These are phyloP conservation scores for Alternaria sp. DNA, from an alignment of 2,329 filamentous ascomycete genomes.

Conservation along the genomic window DNA sequence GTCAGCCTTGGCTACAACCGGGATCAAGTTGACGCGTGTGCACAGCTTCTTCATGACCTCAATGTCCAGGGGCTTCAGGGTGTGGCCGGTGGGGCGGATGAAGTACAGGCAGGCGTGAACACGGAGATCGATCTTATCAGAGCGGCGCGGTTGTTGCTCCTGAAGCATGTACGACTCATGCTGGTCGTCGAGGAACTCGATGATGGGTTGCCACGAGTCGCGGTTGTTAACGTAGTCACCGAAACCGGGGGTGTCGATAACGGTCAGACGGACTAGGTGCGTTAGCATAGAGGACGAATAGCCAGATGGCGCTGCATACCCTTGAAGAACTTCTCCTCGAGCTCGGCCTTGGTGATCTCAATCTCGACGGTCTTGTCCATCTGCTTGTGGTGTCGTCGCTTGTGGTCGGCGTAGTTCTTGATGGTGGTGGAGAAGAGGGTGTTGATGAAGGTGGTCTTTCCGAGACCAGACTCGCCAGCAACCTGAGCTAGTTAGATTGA, in stretches of 20 bases:
- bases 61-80: conserved; percentile 96
- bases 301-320: conserved; percentile 60
- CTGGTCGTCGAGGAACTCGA: conserved; percentile 99
- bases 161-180: conserved; percentile 99
- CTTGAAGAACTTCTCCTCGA: conserved; percentile 99
- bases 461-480: conserved; percentile 95
- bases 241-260: conserved; percentile 98
- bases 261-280: conserved; percentile 84
- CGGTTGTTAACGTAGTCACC: conserved; percentile 99
- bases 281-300: conserved; percentile 25
- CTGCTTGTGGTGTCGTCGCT: conserved; percentile 98
- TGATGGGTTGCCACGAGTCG: conserved; percentile 99
- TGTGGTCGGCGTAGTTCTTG: conserved; percentile 99
- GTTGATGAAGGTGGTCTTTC: conserved; percentile 99
- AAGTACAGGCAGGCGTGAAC: conserved; percentile 99
- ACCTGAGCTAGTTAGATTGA: conserved; percentile 65
- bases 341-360: conserved; percentile 98
- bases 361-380: conserved; percentile 99
- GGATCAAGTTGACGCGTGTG: conserved; percentile 97
- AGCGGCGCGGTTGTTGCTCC: conserved; percentile 97
- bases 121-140: conserved; percentile 98
- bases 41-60: conserved; percentile 99
- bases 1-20: conserved; percentile 98
- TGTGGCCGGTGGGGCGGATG: conserved; percentile 97
- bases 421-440: conserved; percentile 99